Evolutionary conservation across 352 stramenopile species (phyloP).

Genomic region (Phytophthora aleatoria): DNA sequence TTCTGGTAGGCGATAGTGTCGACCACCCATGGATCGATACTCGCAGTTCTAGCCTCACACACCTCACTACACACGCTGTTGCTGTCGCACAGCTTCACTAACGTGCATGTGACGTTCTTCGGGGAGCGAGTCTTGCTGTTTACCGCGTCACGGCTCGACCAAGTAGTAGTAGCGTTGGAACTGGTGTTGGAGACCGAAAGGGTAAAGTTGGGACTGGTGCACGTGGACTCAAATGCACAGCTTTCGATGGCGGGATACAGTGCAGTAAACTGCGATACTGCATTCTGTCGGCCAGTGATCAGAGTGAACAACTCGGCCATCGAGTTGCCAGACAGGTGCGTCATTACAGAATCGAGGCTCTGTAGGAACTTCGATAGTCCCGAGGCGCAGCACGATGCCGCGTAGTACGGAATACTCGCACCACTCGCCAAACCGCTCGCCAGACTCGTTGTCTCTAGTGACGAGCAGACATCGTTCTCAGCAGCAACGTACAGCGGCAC

Average conservation of each 20-base stretch:
- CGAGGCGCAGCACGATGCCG: conserved; percentile 46
- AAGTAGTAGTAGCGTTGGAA: conserved; percentile 9
- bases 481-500: conserved; percentile 48
- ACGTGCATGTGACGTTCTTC: conserved; percentile 45
- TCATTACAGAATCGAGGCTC: conserved; percentile 43
- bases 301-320: conserved; percentile 55
- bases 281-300: conserved; percentile 39
- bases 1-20: conserved; percentile 58
- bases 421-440: conserved; percentile 35
- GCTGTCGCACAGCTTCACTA: conserved; percentile 46
- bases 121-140: conserved; percentile 39
- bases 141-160: conserved; percentile 12
- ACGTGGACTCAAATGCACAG: conserved; percentile 47
- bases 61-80: conserved; percentile 62
- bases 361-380: conserved; percentile 45
- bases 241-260: conserved; percentile 37
- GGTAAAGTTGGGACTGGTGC: conserved; percentile 42
- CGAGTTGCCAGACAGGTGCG: conserved; percentile 49
- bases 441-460: conserved; percentile 41
- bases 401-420: conserved; percentile 41
- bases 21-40: conserved; percentile 60
- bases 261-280: conserved; percentile 37
- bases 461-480: conserved; percentile 39
- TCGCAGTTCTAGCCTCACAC: conserved; percentile 52
- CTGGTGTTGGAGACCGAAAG: conserved; percentile 21